Conservation (phyloP, 345 rosid genomes). For the Tarenaya hassleriana region DNA sequence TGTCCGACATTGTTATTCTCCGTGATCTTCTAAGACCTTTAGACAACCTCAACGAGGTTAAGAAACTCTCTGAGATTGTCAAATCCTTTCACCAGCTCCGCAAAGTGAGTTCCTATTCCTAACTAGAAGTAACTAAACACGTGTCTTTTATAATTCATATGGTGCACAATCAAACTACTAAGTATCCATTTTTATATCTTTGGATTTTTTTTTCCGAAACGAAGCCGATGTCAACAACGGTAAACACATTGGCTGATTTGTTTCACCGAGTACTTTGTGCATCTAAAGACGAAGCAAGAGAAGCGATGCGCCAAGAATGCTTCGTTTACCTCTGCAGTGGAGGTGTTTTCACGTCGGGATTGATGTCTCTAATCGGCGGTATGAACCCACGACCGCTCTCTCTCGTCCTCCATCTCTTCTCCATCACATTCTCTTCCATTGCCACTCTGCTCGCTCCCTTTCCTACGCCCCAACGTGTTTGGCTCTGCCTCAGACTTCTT, state of each 20-base stretch:
- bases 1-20: slow-evolving; percentile 23
- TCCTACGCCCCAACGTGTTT: slow-evolving; percentile 31
- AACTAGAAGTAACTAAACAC: no score
- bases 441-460: slow-evolving; percentile 29
- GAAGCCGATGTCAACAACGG: slow-evolving; percentile 38
- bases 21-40: slow-evolving; percentile 17
- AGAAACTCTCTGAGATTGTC: slow-evolving; percentile 13
- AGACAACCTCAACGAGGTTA: slow-evolving; percentile 14
- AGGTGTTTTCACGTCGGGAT: slow-evolving; percentile 32
- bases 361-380: slow-evolving; percentile 33
- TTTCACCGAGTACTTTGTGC: slow-evolving; percentile 29
- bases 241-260: slow-evolving; percentile 35
- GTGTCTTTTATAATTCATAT: no score
- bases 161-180: no score
- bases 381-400: slow-evolving; percentile 32
- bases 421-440: slow-evolving; percentile 29
- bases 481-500: slow-evolving; percentile 29
- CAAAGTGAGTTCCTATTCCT: slow-evolving; percentile 19
- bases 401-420: slow-evolving; percentile 33
- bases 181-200: no score
- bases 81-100: slow-evolving; percentile 23
- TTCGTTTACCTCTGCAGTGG: slow-evolving; percentile 35
- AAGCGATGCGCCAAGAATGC: slow-evolving; percentile 33
- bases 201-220: no score
- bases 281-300: slow-evolving; percentile 27